Percentiles rank a stretch among this genome's conserved stretches.
Conservation (phyloP, 1,284 basidiomycete genomes). For the Austroboletus novae-zelandiae region DNA sequence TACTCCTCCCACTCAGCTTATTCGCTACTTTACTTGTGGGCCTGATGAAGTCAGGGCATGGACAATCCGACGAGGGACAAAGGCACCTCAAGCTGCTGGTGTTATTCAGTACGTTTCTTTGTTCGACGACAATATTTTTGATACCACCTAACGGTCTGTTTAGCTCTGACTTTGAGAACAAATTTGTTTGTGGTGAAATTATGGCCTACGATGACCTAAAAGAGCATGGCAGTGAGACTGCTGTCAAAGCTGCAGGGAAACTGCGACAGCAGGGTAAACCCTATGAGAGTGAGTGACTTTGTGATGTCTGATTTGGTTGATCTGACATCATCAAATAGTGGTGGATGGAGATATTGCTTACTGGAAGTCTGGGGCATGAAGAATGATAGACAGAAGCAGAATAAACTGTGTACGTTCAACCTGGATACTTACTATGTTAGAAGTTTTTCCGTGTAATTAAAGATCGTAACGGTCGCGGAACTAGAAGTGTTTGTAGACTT, state of each 20-base stretch:
- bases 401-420: conserved; percentile 9
- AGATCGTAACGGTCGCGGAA: not conserved
- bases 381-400: not conserved
- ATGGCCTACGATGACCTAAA: conserved; percentile 92
- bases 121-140: conserved; percentile 8
- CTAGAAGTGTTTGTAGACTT: not conserved
- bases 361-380: conserved; percentile 70
- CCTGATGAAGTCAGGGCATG: conserved; percentile 97
- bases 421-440: conserved; percentile 15
- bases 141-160: conserved; percentile 2
- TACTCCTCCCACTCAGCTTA: conserved; percentile 53
- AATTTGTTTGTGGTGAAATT: conserved; percentile 99
- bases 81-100: conserved; percentile 96
- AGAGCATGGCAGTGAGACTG: conserved; percentile 86
- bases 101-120: conserved; percentile 86
- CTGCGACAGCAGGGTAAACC: conserved; percentile 96
- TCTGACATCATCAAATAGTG: conserved; percentile 45
- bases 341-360: conserved; percentile 82
- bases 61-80: conserved; percentile 93
- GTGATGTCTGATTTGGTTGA: conserved; percentile 1
- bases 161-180: conserved; percentile 93
- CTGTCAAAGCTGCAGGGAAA: conserved; percentile 95
- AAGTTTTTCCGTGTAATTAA: conserved; percentile 14
- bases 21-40: conserved; percentile 96
- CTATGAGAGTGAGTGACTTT: conserved; percentile 73